phyloP scores from a whole-genome alignment of 345 rosid genomes.

The Cardiospermum halicacabum region DNA sequence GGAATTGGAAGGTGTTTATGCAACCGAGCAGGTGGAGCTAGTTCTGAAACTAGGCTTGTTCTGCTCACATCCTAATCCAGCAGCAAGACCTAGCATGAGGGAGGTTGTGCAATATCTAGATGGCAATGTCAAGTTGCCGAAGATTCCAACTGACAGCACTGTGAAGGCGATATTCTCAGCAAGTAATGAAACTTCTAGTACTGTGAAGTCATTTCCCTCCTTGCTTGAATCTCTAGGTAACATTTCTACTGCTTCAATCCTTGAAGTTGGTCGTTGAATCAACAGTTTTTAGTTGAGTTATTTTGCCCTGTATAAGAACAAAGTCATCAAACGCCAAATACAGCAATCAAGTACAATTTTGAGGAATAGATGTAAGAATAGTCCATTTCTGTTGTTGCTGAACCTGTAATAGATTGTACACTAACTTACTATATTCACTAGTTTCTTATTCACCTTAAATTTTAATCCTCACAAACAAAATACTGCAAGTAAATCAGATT shows the following conservation, averaged over 20 bases:
- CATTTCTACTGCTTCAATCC: slow-evolving; percentile 21
- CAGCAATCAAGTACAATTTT: neutral
- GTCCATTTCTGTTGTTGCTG: no score
- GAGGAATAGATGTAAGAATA: no score
- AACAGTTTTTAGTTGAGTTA: neutral
- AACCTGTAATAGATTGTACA: no score
- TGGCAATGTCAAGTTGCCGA: slow-evolving; percentile 18
- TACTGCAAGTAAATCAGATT: no score
- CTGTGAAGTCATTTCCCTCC: neutral
- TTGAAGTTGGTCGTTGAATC: slow-evolving; percentile 19
- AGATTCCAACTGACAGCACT: slow-evolving; percentile 4
- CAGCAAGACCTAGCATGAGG: slow-evolving; percentile 17
- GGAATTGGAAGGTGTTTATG: neutral
- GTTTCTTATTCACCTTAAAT: no score
- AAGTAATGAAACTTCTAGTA: neutral
- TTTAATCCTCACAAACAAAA: no score
- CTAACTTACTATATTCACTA: no score
- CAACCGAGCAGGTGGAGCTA: slow-evolving; percentile 15
- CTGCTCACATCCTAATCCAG: slow-evolving; percentile 14
- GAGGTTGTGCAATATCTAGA: slow-evolving; percentile 32
- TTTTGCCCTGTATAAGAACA: neutral
- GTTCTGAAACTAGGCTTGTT: slow-evolving; percentile 18
- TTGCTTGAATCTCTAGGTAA: slow-evolving; percentile 15
- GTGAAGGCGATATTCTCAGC: neutral
- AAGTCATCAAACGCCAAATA: neutral